phyloP scores from a whole-genome alignment of 2,329 filamentous ascomycete genomes.

The Malbranchea zuffiana region DNA sequence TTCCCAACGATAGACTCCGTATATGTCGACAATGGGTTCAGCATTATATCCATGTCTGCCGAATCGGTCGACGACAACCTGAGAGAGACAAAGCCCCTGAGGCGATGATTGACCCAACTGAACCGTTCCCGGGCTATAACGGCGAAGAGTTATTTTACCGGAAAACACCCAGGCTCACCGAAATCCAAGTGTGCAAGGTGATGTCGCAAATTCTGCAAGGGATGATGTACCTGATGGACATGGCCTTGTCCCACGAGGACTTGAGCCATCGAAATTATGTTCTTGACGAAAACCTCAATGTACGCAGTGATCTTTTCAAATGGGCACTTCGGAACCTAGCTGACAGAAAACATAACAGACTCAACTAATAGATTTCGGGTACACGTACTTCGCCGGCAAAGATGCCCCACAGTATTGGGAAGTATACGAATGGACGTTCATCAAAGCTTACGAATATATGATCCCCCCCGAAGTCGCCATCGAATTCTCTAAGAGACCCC shows the following conservation, averaged over 20 bases:
- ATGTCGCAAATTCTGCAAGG: slow-evolving; percentile 23
- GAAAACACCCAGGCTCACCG: slow-evolving; percentile 17
- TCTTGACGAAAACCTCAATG: slow-evolving; percentile 21
- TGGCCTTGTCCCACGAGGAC: slow-evolving; percentile 22
- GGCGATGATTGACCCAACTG: neutral
- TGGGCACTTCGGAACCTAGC: neutral
- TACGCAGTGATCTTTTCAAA: slow-evolving; percentile 9
- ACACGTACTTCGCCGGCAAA: slow-evolving; percentile 14
- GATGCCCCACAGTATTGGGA: slow-evolving; percentile 1
- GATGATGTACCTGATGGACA: slow-evolving; percentile 21
- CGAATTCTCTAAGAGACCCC: slow-evolving; percentile 8
- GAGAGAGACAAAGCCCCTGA: slow-evolving; percentile 5
- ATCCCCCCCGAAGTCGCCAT: slow-evolving; percentile 20
- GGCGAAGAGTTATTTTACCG: slow-evolving; percentile 6
- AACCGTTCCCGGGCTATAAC: slow-evolving; percentile 9
- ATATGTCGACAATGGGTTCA: slow-evolving; percentile 19
- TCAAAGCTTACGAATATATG: slow-evolving; percentile 22
- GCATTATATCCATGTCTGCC: slow-evolving; percentile 23
- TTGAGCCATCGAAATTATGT: slow-evolving; percentile 24
- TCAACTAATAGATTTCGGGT: slow-evolving; percentile 23
- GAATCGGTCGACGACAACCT: slow-evolving; percentile 15
- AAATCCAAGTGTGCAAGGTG: slow-evolving; percentile 22
- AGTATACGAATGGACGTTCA: neutral
- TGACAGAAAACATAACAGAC: slow-evolving; percentile 15
- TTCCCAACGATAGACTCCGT: slow-evolving; percentile 24